A percentile compares a stretch with the other conserved stretches of the same genome.
Evolutionary conservation across 495 filamentous ascomycete genomes (phyloP).

Genomic region (Lasiosphaeris hirsuta): DNA sequence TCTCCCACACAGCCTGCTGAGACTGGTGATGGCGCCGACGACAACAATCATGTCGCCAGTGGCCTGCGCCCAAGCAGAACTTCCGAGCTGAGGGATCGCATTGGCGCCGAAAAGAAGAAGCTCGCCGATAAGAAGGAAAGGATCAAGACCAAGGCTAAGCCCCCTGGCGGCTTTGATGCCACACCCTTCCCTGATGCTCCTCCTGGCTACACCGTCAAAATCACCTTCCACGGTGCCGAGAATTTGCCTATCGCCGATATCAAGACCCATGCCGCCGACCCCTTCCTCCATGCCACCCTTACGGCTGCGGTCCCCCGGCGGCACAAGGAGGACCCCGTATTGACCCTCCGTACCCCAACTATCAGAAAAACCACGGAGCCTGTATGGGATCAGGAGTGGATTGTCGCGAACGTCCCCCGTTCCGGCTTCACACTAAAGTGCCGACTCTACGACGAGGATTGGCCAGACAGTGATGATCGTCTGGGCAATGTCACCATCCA

Average conservation of each 20-base stretch:
- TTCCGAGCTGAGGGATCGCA: conserved; percentile 38
- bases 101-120: conserved; percentile 57
- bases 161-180: conserved; percentile 73
- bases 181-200: conserved; percentile 71
- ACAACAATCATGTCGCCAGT: background rate
- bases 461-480: conserved; percentile 79
- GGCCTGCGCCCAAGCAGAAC: background rate
- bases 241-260: conserved; percentile 83
- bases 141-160: conserved; percentile 57
- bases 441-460: conserved; percentile 84
- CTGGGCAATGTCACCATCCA: conserved; percentile 77
- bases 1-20: background rate
- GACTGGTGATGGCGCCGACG: background rate
- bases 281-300: conserved; percentile 72
- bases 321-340: conserved; percentile 73
- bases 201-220: conserved; percentile 76
- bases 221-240: conserved; percentile 77
- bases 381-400: conserved; percentile 80
- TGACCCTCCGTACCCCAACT: conserved; percentile 74
- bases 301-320: conserved; percentile 57
- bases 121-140: conserved; percentile 52
- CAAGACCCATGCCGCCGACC: conserved; percentile 73
- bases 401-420: conserved; percentile 77
- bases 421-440: conserved; percentile 78
- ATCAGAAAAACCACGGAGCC: conserved; percentile 67